Evolutionary conservation across 805 yeast genomes (phyloP).

Genomic region (Candida hungchunana): DNA sequence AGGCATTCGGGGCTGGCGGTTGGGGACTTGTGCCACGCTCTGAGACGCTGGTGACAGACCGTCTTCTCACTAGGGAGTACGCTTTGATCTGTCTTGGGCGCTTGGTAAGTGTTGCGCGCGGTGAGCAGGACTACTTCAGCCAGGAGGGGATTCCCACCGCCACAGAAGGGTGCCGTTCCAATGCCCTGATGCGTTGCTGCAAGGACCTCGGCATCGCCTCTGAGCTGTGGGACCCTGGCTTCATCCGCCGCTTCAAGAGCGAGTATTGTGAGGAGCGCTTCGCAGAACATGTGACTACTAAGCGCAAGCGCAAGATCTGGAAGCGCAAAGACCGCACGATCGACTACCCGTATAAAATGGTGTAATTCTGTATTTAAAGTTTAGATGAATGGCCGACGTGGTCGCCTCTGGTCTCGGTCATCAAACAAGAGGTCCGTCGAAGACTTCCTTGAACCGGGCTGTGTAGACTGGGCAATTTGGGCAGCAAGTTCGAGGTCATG

Average conservation of each 20-base stretch:
- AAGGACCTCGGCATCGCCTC: constrained; percentile 96
- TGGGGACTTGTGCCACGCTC: constrained; percentile 98
- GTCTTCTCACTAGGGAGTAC: constrained; percentile 82
- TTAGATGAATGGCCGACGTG: not conserved
- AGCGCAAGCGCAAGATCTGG: constrained; percentile 90
- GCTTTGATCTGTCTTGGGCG: constrained; percentile 85
- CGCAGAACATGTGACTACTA: constrained; percentile 78
- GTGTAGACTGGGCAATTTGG: no score
- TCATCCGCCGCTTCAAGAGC: constrained; percentile 66
- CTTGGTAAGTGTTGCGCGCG: constrained; percentile 86
- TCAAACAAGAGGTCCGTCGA: no score
- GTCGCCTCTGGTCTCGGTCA: not conserved
- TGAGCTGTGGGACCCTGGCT: constrained; percentile 95
- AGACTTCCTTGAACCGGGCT: no score
- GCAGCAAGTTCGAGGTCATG: no score
- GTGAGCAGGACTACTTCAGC: constrained; percentile 89
- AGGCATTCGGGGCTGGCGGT: constrained; percentile 97
- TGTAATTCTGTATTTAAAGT: not conserved
- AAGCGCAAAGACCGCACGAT: constrained; percentile 76
- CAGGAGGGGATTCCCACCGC: constrained; percentile 91
- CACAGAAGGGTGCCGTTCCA: constrained; percentile 94
- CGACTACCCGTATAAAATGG: constrained; percentile 75
- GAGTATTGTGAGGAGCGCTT: constrained; percentile 73
- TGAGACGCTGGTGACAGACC: constrained; percentile 71
- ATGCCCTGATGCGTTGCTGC: constrained; percentile 96